Percentiles rank a stretch among this genome's conserved stretches.
Evolutionary conservation across 495 filamentous ascomycete species (phyloP).

Genomic region (Hypoxylon lienhwacheense): DNA sequence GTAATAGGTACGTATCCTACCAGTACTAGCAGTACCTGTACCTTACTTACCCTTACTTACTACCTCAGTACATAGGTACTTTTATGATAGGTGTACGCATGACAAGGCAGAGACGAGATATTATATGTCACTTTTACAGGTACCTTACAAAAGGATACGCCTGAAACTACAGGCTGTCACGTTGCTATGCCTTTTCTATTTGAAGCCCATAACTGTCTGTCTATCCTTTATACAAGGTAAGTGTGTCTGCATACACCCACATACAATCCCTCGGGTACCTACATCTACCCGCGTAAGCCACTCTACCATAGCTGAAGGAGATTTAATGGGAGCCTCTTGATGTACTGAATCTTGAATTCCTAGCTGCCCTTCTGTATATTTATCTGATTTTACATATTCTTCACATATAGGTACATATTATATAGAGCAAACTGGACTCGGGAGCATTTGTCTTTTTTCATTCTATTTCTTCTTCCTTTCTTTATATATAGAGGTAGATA

Average conservation of each 20-base stretch:
- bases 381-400: no score
- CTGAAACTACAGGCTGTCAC: background rate
- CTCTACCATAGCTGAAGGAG: slow-evolving; percentile 11
- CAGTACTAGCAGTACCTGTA: no score
- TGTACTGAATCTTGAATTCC: slow-evolving; percentile 3
- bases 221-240: no score
- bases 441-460: no score
- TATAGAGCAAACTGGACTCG: no score
- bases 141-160: no score
- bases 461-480: no score
- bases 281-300: slow-evolving; percentile 19
- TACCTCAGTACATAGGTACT: no score
- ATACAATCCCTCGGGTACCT: slow-evolving; percentile 14
- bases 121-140: slow-evolving; percentile 1
- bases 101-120: background rate
- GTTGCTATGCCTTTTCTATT: background rate
- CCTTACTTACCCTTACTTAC: no score
- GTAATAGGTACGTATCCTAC: background rate
- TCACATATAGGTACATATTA: no score
- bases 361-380: background rate
- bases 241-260: slow-evolving; percentile 19
- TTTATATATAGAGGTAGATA: no score
- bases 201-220: no score
- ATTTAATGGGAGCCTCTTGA: slow-evolving; percentile 7
- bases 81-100: background rate